Base-by-base conservation (phyloP, 176 grass and related monocot genomes). In the Aegilops bicornis region DNA sequence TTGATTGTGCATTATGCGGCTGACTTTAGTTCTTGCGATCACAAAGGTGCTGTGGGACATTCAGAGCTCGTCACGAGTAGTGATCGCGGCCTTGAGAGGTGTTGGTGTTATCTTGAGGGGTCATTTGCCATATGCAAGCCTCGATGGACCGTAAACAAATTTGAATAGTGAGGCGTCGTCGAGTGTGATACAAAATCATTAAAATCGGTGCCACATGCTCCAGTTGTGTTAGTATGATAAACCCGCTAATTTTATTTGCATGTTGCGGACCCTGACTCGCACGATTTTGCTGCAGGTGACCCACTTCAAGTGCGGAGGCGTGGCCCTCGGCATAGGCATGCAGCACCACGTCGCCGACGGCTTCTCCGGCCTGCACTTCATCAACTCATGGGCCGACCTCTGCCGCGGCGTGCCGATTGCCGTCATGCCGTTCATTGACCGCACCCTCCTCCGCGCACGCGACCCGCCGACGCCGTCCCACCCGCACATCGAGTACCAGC, bases 261-360 rank as follows among this genome's bases (percentile, higher is more conserved):
- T 58, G 54, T 22, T 58, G 19, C 54, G 19, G 54, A 9, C 7
- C 20, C 66, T 69, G 61, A 87, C 37, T 47, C 3, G 5, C 19
- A 16, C 29, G 8, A 15, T 79, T 85, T 81, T 91, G 67, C 82
- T 88, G 10, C 91, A 98, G 95, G 93, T 98, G 80, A 98, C 93
- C 12, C 77, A 95, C 84, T 98, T 98, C 82, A 98, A 95, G 73
- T 98, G 91, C 32, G 95, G 95, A 35, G 93, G 95, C 40, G 93
- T 91, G 5, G 83, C 93, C 15, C 82, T 98, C 52, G 95, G 95
- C 48, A 93, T 98, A 22, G 95, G 93, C 65, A 92, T 98, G 93
- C 95, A 98, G 88, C 95, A 98, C 87, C 95, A 98, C 71, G 93
- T 89, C 47, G 95, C 93, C 6, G 95, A 98, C 62, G 95, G 95